A percentile compares a stretch with the other conserved stretches of the same genome.
Conservation (phyloP, 176 grass and related monocot species). For the Triticum turgidum region DNA sequence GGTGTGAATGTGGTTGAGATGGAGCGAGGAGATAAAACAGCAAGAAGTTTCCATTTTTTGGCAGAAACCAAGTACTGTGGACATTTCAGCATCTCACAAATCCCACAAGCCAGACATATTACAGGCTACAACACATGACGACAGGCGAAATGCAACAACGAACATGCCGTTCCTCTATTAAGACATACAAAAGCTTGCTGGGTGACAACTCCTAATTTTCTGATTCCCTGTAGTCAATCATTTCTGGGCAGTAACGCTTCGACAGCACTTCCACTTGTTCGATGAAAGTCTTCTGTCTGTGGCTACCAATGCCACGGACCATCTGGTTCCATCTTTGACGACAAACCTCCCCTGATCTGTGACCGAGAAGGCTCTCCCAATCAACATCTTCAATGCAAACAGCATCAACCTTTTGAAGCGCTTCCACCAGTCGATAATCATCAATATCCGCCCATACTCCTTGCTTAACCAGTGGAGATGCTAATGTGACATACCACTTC, state of each 20-base stretch:
- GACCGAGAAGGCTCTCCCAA: constrained; percentile 76
- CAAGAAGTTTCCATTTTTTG: no score
- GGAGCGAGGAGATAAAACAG: no score
- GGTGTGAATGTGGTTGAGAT: no score
- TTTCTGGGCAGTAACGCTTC: constrained; percentile 55
- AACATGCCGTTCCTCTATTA: no score
- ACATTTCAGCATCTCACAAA: no score
- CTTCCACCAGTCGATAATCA: constrained; percentile 63
- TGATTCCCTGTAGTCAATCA: constrained; percentile 52
- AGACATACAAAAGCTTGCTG: no score
- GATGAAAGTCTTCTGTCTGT: constrained; percentile 60
- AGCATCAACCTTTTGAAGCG: constrained; percentile 57
- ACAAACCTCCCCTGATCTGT: constrained; percentile 69
- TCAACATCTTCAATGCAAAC: constrained; percentile 78
- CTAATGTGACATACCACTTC: constrained; percentile 55
- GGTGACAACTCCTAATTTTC: no score
- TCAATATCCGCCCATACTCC: constrained; percentile 57
- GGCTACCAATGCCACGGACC: constrained; percentile 48
- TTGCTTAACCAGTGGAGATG: constrained; percentile 23
- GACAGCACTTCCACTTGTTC: constrained; percentile 68
- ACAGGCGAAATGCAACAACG: no score
- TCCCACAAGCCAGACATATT: no score
- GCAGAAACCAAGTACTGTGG: no score
- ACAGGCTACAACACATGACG: no score
- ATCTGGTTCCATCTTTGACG: constrained; percentile 69